Evolutionary conservation across 2,329 filamentous ascomycete genomes (phyloP).

Genomic region (Plectosphaerella plurivora): DNA sequence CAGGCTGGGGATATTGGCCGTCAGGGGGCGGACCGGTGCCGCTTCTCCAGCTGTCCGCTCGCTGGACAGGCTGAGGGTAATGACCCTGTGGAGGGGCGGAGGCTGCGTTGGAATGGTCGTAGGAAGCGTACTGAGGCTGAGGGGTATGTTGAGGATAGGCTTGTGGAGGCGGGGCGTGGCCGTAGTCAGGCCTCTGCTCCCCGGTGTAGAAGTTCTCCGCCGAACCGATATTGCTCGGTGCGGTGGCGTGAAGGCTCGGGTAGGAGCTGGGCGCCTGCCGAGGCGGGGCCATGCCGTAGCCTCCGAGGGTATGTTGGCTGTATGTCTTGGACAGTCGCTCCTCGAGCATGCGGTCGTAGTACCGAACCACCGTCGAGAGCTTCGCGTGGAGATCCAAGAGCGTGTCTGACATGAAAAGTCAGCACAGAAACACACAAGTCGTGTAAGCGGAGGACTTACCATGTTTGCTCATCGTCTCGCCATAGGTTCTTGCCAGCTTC

Average conservation of each 20-base stretch:
- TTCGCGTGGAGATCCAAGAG: conserved; percentile 93
- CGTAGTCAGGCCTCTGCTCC: conserved; percentile 46
- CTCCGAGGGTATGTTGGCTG: conserved; percentile 68
- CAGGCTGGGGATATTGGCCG: conserved; percentile 28
- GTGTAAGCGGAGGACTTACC: conserved; percentile 46
- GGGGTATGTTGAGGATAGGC: conserved; percentile 39
- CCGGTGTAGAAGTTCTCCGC: conserved; percentile 82
- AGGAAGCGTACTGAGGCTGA: conserved; percentile 39
- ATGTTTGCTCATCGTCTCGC: conserved; percentile 99
- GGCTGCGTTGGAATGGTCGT: conserved; percentile 35
- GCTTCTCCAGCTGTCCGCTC: conserved; percentile 47
- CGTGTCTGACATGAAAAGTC: conserved; percentile 58
- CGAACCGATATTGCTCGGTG: conserved; percentile 41
- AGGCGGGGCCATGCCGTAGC: conserved; percentile 53
- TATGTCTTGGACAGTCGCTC: conserved; percentile 92
- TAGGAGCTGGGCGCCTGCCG: conserved; percentile 61
- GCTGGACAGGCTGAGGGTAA: conserved; percentile 42
- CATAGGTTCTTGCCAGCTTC: conserved; percentile 91
- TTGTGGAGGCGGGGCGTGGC: conserved; percentile 44
- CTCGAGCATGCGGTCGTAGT: conserved; percentile 97
- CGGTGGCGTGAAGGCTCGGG: conserved; percentile 59
- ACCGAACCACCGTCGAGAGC: conserved; percentile 89
- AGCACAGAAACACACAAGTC: conserved; percentile 16
- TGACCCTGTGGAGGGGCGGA: conserved; percentile 34
- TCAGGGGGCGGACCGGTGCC: conserved; percentile 10